Conservation (phyloP, 1,139 yeast genomes). For the Taphrina populina region DNA sequence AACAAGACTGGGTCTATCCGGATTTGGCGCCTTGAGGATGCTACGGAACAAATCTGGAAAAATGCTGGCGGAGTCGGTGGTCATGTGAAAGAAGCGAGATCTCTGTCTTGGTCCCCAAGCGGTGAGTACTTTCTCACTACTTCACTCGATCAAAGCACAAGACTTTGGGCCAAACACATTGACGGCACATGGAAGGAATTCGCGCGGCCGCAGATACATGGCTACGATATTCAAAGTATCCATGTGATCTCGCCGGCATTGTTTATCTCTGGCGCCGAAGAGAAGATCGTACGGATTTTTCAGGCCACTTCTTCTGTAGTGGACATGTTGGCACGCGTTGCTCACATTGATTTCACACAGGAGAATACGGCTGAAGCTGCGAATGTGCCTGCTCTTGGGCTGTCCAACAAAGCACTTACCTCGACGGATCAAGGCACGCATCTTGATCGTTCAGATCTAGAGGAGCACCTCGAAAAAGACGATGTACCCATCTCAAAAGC, state of each 20-base stretch:
- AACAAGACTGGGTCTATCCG: constrained; percentile 55
- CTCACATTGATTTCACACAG: constrained; percentile 39
- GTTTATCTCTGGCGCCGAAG: constrained; percentile 95
- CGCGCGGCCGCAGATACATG: constrained; percentile 97
- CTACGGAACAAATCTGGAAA: constrained; percentile 51
- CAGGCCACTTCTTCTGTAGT: constrained; percentile 85
- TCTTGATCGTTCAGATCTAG: constrained; percentile 38
- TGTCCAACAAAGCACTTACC: constrained; percentile 82
- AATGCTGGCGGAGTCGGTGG: constrained; percentile 72
- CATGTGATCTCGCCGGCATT: constrained; percentile 59
- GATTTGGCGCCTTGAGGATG: constrained; percentile 41
- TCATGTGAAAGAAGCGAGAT: constrained; percentile 70
- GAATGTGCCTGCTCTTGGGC: constrained; percentile 85
- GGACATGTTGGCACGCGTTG: constrained; percentile 50
- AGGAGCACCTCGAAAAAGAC: constrained; percentile 48
- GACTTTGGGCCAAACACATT: constrained; percentile 61
- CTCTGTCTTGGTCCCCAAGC: constrained; percentile 68
- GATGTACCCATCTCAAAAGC: constrained; percentile 24
- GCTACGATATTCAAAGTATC: constrained; percentile 92
- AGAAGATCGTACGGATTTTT: constrained; percentile 83
- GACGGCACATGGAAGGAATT: constrained; percentile 72
- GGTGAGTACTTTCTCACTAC: constrained; percentile 73
- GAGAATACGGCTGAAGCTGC: constrained; percentile 72
- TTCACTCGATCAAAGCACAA: constrained; percentile 81
- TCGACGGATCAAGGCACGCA: constrained; percentile 49